A percentile compares a stretch with the other conserved stretches of the same genome.
Conservation (phyloP, 345 rosid genomes). For the Gossypium turneri region DNA sequence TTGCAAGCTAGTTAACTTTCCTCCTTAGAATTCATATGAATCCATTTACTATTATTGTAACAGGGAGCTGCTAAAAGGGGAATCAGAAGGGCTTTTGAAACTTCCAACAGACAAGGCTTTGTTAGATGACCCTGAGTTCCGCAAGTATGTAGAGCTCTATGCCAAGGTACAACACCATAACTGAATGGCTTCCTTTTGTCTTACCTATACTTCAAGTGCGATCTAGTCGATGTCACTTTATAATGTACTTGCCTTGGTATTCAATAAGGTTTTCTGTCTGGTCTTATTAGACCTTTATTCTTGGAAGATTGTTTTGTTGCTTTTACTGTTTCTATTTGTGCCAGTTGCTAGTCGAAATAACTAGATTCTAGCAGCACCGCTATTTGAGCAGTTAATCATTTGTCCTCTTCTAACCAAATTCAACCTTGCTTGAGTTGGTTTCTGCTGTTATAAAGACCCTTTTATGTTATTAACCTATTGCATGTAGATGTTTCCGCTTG, state of each 20-base stretch:
- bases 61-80: conserved; percentile 74
- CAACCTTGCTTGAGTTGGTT: background rate
- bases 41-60: conserved; percentile 1
- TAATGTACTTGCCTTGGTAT: background rate
- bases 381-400: background rate
- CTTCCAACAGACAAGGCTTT: conserved; percentile 82
- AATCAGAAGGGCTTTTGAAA: conserved; percentile 74
- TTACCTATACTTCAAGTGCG: background rate
- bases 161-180: conserved; percentile 53
- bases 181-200: background rate
- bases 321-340: background rate
- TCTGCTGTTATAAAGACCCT: conserved; percentile 13
- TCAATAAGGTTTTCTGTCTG: background rate
- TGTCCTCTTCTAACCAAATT: background rate
- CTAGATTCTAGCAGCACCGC: background rate
- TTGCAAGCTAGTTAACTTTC: background rate
- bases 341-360: background rate
- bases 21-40: conserved; percentile 1
- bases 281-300: background rate
- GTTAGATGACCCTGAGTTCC: conserved; percentile 62
- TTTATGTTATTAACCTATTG: background rate
- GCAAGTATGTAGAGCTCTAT: conserved; percentile 66
- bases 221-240: background rate
- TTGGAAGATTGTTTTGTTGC: conserved; percentile 3
- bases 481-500: background rate